Evolutionary conservation across 106 monocot species (phyloP).

Genomic region (Dioscorea alata): DNA sequence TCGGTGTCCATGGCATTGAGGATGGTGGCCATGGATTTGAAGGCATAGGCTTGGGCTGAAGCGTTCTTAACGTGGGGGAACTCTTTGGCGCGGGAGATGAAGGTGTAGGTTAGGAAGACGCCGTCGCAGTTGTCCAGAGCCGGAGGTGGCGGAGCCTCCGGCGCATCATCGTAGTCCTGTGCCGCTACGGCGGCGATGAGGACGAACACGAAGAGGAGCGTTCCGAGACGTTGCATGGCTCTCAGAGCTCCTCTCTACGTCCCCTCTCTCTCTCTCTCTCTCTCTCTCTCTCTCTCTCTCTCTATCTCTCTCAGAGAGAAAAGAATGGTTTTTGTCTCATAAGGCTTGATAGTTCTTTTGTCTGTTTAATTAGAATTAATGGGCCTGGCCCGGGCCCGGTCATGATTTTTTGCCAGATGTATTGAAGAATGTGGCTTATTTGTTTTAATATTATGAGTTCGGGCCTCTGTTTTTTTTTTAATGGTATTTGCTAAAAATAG

Average conservation of each 20-base stretch:
- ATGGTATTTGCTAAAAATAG: background rate
- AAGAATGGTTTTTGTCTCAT: too few species aligned
- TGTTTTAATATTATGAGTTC: background rate
- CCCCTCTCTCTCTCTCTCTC: too few species aligned
- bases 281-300: too few species aligned
- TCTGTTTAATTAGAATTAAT: too few species aligned
- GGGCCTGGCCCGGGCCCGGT: too few species aligned
- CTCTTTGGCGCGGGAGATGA: constrained; percentile 51
- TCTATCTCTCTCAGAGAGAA: too few species aligned
- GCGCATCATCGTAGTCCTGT: constrained; percentile 23
- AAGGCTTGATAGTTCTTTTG: too few species aligned
- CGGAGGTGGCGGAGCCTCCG: constrained; percentile 18
- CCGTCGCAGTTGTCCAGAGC: constrained; percentile 50
- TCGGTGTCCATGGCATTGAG: constrained; percentile 72
- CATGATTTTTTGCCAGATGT: too few species aligned
- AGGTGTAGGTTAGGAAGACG: constrained; percentile 66
- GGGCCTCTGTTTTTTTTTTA: background rate
- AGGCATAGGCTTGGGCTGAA: constrained; percentile 81
- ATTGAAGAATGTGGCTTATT: too few species aligned
- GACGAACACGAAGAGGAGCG: constrained; percentile 17
- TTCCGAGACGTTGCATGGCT: too few species aligned
- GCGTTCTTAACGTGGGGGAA: constrained; percentile 82
- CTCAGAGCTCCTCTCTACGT: too few species aligned
- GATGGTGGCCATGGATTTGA: constrained; percentile 61
- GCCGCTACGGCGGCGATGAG: background rate